phyloP scores from a whole-genome alignment of 2,329 filamentous ascomycete species.

The Ophiosphaerella narmari region DNA sequence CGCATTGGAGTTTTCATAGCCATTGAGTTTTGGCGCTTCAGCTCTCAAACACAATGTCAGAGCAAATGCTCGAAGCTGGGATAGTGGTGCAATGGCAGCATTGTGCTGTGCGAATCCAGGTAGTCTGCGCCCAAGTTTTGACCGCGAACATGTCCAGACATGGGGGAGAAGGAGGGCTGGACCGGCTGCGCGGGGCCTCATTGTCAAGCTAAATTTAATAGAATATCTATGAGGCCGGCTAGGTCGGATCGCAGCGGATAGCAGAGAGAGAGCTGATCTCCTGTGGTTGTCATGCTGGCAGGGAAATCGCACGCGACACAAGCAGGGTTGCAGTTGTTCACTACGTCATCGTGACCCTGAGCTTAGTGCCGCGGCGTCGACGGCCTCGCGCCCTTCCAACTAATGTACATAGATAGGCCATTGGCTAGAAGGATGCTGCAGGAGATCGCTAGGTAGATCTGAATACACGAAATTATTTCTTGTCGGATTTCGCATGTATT shows the following conservation, averaged over 20 bases:
- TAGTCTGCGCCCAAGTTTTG: slow-evolving; percentile 7
- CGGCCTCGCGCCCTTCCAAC: too few species aligned
- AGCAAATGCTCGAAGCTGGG: slow-evolving; percentile 19
- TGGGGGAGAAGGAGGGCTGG: slow-evolving; percentile 26
- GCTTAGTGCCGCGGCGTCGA: background rate
- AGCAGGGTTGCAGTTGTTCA: slow-evolving; percentile 7
- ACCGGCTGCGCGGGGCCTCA: slow-evolving; percentile 40
- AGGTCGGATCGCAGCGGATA: slow-evolving; percentile 8
- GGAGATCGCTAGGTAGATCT: too few species aligned
- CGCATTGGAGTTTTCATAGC: slow-evolving; percentile 40
- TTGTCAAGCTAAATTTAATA: slow-evolving; percentile 11
- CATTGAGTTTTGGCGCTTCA: slow-evolving; percentile 18
- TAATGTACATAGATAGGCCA: too few species aligned
- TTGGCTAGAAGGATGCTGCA: too few species aligned
- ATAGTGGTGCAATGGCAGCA: background rate
- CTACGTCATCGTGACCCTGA: slow-evolving; percentile 24
- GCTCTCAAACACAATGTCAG: slow-evolving; percentile 8
- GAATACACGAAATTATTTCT: too few species aligned
- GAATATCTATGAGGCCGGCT: slow-evolving; percentile 13
- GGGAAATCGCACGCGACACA: slow-evolving; percentile 20
- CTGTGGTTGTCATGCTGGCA: background rate
- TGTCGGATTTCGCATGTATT: too few species aligned
- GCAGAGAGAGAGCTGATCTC: slow-evolving; percentile 2
- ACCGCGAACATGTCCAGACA: slow-evolving; percentile 14
- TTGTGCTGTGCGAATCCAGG: slow-evolving; percentile 3